Base-by-base conservation (phyloP, 2,329 filamentous ascomycete species). In the Trichoderma asperellum region DNA sequence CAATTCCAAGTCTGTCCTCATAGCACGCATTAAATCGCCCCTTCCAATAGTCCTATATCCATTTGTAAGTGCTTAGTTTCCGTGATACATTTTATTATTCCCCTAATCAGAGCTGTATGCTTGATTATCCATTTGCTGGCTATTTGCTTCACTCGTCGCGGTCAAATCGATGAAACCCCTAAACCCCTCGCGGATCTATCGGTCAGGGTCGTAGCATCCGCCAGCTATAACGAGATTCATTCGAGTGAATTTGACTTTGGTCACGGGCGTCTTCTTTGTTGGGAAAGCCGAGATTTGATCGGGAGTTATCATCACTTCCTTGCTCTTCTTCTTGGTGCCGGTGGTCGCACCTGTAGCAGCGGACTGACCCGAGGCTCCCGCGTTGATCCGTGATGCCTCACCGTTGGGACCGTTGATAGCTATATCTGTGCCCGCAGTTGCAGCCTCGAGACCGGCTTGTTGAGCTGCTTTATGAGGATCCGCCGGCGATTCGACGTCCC, bases 221-320 rank as follows among this genome's bases (percentile, higher is more conserved):
- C 92, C 93, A 27, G 94, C 94, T 71, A 98, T 85, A 14, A 97
- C 91, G 73, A 98, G 81, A 78, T 99, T 99, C 93, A 97, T 97
- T 71, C 93, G 86, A 4, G 96, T 98, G 76, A 97, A 97, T 76
- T 91, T 89, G 66, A 97, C 94, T 81, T 95, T 96, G 80, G 96
- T 92, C 12, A 98, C 92, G 0, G 95, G 94, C 18, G 92, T 95
- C 82, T 97, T 97, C 87, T 99, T 99, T 4, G 96, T 98, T 0
- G 93, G 90, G 77, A 97, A 98, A 0, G 93, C 94, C 72, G 89
- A 93, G 81, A 99, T 96, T 81, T 98, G 96, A 77, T 99, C 96
- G 0, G 94, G 91, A 0, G 91, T 94, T 56, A 97, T 91, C 75
- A 93, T 92, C 4, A 94, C 92, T 75, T 97, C 95, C 79, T 97